phyloP scores from a whole-genome alignment of 192 early-diverging fungal genomes.

The Coemansia erecta region DNA sequence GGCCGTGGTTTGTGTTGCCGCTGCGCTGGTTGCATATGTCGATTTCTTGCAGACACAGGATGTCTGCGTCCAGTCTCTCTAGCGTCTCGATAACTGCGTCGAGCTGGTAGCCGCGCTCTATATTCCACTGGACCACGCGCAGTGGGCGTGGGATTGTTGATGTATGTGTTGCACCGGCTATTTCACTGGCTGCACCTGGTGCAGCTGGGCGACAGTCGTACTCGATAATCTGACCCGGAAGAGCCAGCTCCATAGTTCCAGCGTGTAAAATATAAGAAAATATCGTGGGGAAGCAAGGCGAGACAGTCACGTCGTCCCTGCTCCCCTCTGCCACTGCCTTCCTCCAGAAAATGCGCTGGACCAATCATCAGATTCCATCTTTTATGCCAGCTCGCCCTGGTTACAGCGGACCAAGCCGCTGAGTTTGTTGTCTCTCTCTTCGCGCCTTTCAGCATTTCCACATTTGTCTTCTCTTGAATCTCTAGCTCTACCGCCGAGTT shows the following conservation, averaged over 20 bases:
- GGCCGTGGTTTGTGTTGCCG: constrained; percentile 58
- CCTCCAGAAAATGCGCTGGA: constrained; percentile 17
- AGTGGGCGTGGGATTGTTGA: constrained; percentile 40
- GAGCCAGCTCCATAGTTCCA: constrained; percentile 28
- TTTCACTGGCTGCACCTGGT: background rate
- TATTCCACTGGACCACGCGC: constrained; percentile 77
- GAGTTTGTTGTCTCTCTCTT: background rate
- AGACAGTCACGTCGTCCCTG: too few relatives aligned
- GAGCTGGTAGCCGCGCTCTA: constrained; percentile 75
- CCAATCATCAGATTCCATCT: constrained; percentile 22
- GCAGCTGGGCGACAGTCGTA: constrained; percentile 35
- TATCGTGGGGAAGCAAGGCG: background rate
- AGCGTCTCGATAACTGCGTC: constrained; percentile 58
- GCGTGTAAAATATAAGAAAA: background rate
- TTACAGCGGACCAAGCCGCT: background rate
- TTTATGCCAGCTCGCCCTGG: background rate
- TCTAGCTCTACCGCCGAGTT: background rate
- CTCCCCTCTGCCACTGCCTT: too few relatives aligned
- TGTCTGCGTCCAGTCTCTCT: constrained; percentile 63
- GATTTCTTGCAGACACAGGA: constrained; percentile 72
- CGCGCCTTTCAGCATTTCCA: background rate
- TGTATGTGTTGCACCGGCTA: too few relatives aligned
- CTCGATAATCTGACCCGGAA: constrained; percentile 36
- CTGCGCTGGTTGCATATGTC: constrained; percentile 74
- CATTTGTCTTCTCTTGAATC: background rate